phyloP scores from a whole-genome alignment of 202 grass and related monocot species.

The Setaria viridis region DNA sequence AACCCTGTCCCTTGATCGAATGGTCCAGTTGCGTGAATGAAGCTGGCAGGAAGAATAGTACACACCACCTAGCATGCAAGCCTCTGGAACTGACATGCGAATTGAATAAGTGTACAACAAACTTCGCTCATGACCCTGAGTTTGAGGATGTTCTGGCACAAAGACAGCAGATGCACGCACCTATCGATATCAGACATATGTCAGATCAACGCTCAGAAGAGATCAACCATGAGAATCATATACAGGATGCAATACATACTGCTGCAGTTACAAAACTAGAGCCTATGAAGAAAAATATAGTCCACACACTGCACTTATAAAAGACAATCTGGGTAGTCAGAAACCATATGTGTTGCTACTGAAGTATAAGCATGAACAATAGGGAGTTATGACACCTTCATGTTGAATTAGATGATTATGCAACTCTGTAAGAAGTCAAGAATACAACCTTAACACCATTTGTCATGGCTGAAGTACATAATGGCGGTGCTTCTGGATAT shows the following conservation, averaged over 20 bases:
- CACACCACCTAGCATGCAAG: constrained; percentile 73
- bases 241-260: not conserved
- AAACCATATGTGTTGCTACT: not conserved
- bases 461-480: constrained; percentile 71
- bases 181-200: constrained; percentile 52
- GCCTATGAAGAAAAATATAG: not conserved
- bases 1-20: constrained; percentile 54
- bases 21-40: constrained; percentile 78
- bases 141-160: constrained; percentile 63
- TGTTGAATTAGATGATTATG: constrained; percentile 30
- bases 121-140: not conserved
- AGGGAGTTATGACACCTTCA: constrained; percentile 16
- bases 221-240: constrained; percentile 2
- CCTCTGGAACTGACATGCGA: constrained; percentile 85
- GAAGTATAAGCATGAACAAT: not conserved
- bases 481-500: constrained; percentile 77
- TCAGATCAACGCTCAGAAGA: constrained; percentile 21
- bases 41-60: constrained; percentile 87
- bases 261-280: not conserved
- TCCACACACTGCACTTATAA: not conserved
- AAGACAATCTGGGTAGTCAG: not conserved
- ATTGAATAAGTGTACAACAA: constrained; percentile 74
- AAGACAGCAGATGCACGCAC: constrained; percentile 90
- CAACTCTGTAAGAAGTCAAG: constrained; percentile 22
- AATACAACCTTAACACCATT: constrained; percentile 85